These are phyloP conservation scores for Poa annua DNA, from an alignment of 176 grass and related monocot genomes.

Conservation along the genomic window DNA sequence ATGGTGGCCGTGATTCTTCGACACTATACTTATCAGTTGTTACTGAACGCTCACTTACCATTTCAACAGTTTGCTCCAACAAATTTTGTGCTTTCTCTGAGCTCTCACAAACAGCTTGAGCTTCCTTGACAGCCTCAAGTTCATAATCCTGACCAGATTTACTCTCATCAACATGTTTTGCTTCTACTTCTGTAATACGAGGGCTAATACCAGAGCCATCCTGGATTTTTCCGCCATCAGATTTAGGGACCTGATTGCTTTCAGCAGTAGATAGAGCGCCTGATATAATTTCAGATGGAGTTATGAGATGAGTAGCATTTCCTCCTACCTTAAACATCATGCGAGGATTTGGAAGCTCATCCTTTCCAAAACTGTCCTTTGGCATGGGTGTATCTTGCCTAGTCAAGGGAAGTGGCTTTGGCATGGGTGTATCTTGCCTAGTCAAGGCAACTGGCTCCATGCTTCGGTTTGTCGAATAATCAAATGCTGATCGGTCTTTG, in stretches of 20 bases:
- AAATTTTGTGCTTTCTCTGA: conserved; percentile 48
- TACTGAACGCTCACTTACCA: conserved; percentile 51
- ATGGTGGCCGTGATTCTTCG: conserved; percentile 54
- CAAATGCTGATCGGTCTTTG: conserved; percentile 52
- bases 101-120: conserved; percentile 52
- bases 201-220: conserved; percentile 45
- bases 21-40: conserved; percentile 62
- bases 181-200: conserved; percentile 44
- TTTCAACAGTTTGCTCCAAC: conserved; percentile 59
- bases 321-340: conserved; percentile 77
- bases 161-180: conserved; percentile 53
- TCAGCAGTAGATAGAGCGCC: conserved; percentile 70
- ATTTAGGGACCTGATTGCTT: conserved; percentile 48
- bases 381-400: conserved; percentile 41
- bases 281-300: conserved; percentile 94
- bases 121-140: conserved; percentile 61
- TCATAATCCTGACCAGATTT: conserved; percentile 42
- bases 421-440: conserved; percentile 54
- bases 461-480: conserved; percentile 52
- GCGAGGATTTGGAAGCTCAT: conserved; percentile 69
- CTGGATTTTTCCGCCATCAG: conserved; percentile 57
- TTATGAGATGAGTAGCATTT: conserved; percentile 81
- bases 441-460: conserved; percentile 48
- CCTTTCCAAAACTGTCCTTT: conserved; percentile 57
- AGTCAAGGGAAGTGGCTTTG: conserved; percentile 35